Conservation (phyloP, 345 rosid genomes). For the Eucalyptus coolabah region DNA sequence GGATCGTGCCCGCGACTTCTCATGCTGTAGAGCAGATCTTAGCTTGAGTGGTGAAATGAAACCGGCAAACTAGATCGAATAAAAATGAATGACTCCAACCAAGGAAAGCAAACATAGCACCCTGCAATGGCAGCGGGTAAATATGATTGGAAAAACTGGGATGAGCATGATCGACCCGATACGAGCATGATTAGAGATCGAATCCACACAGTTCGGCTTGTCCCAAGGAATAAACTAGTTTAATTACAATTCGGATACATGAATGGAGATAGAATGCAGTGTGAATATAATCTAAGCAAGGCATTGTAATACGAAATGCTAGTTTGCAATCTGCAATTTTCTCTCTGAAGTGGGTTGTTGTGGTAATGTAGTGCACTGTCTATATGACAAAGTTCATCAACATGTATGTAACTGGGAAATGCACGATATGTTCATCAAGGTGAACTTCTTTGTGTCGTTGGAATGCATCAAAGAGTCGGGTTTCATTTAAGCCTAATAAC, state of each 20-base stretch:
- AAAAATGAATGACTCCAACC: neutral
- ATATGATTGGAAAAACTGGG: neutral
- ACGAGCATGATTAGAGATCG: neutral
- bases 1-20: neutral
- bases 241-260: neutral
- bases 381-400: neutral
- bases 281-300: neutral
- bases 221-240: neutral
- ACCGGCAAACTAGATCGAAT: neutral
- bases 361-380: neutral
- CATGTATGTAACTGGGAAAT: neutral
- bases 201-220: neutral
- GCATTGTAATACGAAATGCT: neutral
- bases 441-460: neutral
- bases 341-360: neutral
- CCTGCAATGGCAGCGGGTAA: neutral
- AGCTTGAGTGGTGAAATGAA: neutral
- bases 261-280: neutral
- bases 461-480: neutral
- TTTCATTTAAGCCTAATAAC: neutral
- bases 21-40: neutral
- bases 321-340: neutral
- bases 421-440: neutral
- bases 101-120: neutral
- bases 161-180: neutral